Base-by-base conservation (phyloP, 148 eudicot genomes). In the Cornus florida region DNA sequence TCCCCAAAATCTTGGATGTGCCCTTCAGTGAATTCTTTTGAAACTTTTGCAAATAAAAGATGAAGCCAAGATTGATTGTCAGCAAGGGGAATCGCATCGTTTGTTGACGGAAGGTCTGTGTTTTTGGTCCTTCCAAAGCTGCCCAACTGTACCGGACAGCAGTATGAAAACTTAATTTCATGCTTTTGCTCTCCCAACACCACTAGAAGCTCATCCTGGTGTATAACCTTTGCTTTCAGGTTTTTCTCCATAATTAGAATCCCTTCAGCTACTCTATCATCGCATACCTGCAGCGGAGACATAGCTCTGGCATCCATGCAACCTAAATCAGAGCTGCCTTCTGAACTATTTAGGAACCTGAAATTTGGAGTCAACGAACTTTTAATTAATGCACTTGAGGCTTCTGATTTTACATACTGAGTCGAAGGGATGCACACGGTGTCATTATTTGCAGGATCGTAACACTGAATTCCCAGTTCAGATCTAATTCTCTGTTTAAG, bases 361-460 rank as follows among this genome's bases (percentile, higher is more conserved):
- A 93, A 90, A 82, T 93, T 89, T 39, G 99, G 99, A 75, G 68
- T 79, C 76, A 86, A 48, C 57, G 88, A 84, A 81, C 94, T 86
- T 74, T 62, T 76, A 50, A 90, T 77, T 76, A 93, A 89, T 57
- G 89, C 79, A 64, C 85, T 80, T 4, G 98, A 88, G 74, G 88
- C 91, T 70, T 87, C 88, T 22, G 95, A 90, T 81, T 86, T 89
- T 46, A 93, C 80, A 73, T 83, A 89, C 56, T 86, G 89, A 7
- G 88, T 89, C 46, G 98, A 91, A 77, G 91, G 84, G 79, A 96
- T 84, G 80, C 43, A 60, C 60, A 92, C 81, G 4, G 77, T 86
- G 77, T 90, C 98, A 24, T 86, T 90, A 80, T 93, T 96, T 81
- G 93, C 91, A 59, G 99, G 99, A 81, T 86, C 50, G 65, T 85